Base-by-base conservation (phyloP, 768 basidiomycete species). In the Rhizopogon vesiculosus region DNA sequence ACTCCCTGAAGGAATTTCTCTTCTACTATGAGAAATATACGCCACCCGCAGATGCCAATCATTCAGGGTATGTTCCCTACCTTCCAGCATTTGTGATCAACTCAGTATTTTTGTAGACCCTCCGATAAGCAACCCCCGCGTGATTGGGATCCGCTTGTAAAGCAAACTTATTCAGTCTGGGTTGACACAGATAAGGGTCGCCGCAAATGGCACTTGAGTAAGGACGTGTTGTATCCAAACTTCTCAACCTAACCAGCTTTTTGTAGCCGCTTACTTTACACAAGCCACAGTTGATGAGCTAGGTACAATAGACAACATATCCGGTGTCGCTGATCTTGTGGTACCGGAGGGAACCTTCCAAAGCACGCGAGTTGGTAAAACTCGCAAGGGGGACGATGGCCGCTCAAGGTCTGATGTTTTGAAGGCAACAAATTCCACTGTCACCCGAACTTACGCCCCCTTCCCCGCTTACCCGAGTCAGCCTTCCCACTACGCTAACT, bases 101-200 rank as follows among this genome's bases (percentile, higher is more conserved):
- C 46, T 63, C 39, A 64, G 6, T 56, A 43, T 44, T 16, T 18
- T 61, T 38, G 35, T 50, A 78, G 75, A 40, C 46, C 64, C 10
- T 68, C 74, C 39, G 78, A 81, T 57, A 81, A 75, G 59, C 78
- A 77, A 54, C 81, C 83, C 15, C 79, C 81, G 1, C 74, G 79
- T 50, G 80, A 80, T 55, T 85, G 83, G 83, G 83, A 87, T 62
- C 81, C 79, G 8, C 76, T 90, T 42, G 84, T 91, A 53, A 91
- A 91, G 67, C 90, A 91, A 68, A 91, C 90, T 0, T 92, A 91
- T 66, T 91, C 89, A 0, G 89, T 87, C 40, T 89, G 83, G 83
- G 82, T 86, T 33, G 76, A 82, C 54, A 83, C 84, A 5, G 78
- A 78, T 35, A 80, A 78, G 60, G 85, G 87, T 42, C 75, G 75